Conservation (phyloP, 2,329 filamentous ascomycete species). For the Tympanopsis confertula region DNA sequence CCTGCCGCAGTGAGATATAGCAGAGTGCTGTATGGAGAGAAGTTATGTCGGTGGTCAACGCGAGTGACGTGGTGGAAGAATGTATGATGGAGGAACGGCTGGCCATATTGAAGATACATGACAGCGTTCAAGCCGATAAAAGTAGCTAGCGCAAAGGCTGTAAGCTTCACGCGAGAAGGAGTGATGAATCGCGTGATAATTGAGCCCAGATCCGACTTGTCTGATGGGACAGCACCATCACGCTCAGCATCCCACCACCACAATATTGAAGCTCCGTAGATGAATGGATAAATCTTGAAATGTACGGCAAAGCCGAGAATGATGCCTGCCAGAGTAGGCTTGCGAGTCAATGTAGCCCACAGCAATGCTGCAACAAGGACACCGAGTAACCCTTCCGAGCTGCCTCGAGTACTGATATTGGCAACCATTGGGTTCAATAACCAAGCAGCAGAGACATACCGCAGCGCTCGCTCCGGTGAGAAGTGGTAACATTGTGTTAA, state of each 20-base stretch:
- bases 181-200: slow-evolving; percentile 34
- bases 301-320: slow-evolving; percentile 78
- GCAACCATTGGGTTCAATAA: slow-evolving; percentile 96
- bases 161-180: slow-evolving; percentile 41
- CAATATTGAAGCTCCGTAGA: slow-evolving; percentile 73
- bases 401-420: slow-evolving; percentile 87
- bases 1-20: slow-evolving; percentile 72
- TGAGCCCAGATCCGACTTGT: not conserved
- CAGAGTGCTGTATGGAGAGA: slow-evolving; percentile 88
- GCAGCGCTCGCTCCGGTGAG: slow-evolving; percentile 44
- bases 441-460: slow-evolving; percentile 75
- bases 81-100: slow-evolving; percentile 75
- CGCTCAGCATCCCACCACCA: slow-evolving; percentile 60
- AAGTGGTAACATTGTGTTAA: slow-evolving; percentile 24
- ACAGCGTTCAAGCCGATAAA: slow-evolving; percentile 63
- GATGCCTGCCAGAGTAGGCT: slow-evolving; percentile 55
- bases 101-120: slow-evolving; percentile 74
- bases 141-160: slow-evolving; percentile 54
- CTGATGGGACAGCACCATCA: not conserved
- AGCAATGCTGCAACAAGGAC: slow-evolving; percentile 73
- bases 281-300: slow-evolving; percentile 98
- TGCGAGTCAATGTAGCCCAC: slow-evolving; percentile 63
- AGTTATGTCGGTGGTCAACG: slow-evolving; percentile 95
- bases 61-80: slow-evolving; percentile 87
- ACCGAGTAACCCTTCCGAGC: slow-evolving; percentile 80